Conservation (phyloP, 2,329 filamentous ascomycete genomes). For the Massarina eburnea region DNA sequence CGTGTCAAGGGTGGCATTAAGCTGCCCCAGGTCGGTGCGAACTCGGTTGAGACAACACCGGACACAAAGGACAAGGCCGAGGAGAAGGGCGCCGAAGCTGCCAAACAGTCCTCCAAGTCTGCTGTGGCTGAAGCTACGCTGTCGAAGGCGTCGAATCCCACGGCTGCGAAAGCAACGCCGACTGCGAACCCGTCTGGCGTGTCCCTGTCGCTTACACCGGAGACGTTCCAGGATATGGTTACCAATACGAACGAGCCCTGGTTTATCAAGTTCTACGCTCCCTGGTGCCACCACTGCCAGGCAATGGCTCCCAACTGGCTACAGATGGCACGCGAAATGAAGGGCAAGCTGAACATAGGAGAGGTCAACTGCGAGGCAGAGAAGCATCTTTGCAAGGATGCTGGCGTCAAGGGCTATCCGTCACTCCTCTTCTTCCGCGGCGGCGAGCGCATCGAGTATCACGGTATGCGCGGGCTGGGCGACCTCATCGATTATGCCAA, state of each 20-base stretch:
- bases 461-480: constrained; percentile 85
- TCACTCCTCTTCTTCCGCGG: constrained; percentile 92
- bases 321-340: constrained; percentile 88
- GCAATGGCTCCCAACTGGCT: constrained; percentile 88
- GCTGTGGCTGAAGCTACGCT: constrained; percentile 20
- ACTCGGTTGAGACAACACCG: constrained; percentile 47
- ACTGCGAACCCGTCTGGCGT: constrained; percentile 71
- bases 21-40: constrained; percentile 71
- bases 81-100: constrained; percentile 32
- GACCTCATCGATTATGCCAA: constrained; percentile 87
- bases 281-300: constrained; percentile 96
- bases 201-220: constrained; percentile 75
- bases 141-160: constrained; percentile 38
- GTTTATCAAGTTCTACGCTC: constrained; percentile 99
- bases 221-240: constrained; percentile 83
- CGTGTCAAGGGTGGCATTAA: constrained; percentile 67
- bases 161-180: constrained; percentile 48
- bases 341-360: constrained; percentile 84
- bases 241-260: constrained; percentile 87
- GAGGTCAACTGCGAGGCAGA: constrained; percentile 95
- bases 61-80: constrained; percentile 40
- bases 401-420: constrained; percentile 75
- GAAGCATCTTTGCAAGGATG: constrained; percentile 87
- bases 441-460: constrained; percentile 88
- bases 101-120: constrained; percentile 25